phyloP scores from a whole-genome alignment of 2,329 filamentous ascomycete genomes.

The Penicillium sp. region DNA sequence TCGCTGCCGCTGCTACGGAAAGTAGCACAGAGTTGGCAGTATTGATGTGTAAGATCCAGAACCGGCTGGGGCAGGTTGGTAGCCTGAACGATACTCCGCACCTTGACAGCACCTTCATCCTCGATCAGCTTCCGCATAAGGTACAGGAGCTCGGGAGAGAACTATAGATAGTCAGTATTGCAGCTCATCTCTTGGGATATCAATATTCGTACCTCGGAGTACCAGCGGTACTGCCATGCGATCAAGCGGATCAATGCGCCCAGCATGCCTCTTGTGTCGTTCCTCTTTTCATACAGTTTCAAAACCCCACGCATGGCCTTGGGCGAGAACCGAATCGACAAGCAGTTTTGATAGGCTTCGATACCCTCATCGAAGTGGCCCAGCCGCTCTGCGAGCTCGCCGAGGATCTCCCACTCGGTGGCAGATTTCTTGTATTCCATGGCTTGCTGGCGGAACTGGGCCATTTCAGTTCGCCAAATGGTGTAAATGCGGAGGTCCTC shows the following conservation, averaged over 20 bases:
- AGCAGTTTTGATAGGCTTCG: conserved; percentile 87
- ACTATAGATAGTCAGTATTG: conserved; percentile 49
- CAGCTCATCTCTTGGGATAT: not conserved
- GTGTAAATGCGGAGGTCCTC: conserved; percentile 98
- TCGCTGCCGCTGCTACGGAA: conserved; percentile 94
- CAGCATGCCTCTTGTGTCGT: conserved; percentile 77
- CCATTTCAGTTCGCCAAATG: conserved; percentile 98
- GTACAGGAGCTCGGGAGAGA: conserved; percentile 85
- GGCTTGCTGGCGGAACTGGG: conserved; percentile 88
- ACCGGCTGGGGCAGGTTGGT: conserved; percentile 92
- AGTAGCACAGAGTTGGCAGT: conserved; percentile 88
- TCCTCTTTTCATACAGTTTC: conserved; percentile 71
- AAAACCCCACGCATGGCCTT: conserved; percentile 87
- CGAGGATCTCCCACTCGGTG: conserved; percentile 97
- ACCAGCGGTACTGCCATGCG: conserved; percentile 99
- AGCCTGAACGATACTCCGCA: conserved; percentile 93
- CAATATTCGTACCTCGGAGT: conserved; percentile 69
- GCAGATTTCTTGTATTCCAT: conserved; percentile 95
- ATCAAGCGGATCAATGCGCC: conserved; percentile 86
- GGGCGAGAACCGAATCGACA: conserved; percentile 85
- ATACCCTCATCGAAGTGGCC: conserved; percentile 89
- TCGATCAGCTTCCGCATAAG: conserved; percentile 91
- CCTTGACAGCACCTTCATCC: conserved; percentile 95
- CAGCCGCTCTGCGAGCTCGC: conserved; percentile 84
- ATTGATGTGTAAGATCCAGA: conserved; percentile 91